Percentiles rank a stretch among this genome's conserved stretches.
phyloP scores from a whole-genome alignment of 768 basidiomycete genomes.

The Pholiota microspora region DNA sequence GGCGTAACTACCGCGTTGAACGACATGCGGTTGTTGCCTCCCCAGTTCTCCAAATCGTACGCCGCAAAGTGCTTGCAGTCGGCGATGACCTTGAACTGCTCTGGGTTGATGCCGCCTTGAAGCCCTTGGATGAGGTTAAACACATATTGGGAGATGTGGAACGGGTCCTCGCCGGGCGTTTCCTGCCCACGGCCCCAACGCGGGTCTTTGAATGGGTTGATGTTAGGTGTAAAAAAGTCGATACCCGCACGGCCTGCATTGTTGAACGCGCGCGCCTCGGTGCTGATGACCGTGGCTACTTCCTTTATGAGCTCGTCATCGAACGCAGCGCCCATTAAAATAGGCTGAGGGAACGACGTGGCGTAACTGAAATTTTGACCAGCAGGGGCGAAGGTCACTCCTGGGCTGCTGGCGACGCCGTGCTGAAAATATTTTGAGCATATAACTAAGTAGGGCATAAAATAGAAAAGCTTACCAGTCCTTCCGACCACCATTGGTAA shows the following conservation, averaged over 20 bases:
- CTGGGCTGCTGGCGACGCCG: slow-evolving; percentile 52
- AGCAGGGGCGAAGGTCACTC: slow-evolving; percentile 45
- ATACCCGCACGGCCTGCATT: slow-evolving; percentile 51
- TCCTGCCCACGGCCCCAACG: slow-evolving; percentile 65
- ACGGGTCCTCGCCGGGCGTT: slow-evolving; percentile 61
- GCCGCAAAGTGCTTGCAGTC: slow-evolving; percentile 64
- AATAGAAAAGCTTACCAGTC: slow-evolving; percentile 35
- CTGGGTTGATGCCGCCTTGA: slow-evolving; percentile 56
- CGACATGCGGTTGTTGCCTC: slow-evolving; percentile 43
- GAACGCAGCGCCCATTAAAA: slow-evolving; percentile 53
- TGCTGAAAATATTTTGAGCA: slow-evolving; percentile 30
- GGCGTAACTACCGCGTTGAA: slow-evolving; percentile 54
- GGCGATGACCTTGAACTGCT: slow-evolving; percentile 48
- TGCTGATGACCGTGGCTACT: slow-evolving; percentile 51
- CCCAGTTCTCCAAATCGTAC: slow-evolving; percentile 59
- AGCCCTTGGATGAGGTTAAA: slow-evolving; percentile 51
- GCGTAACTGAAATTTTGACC: slow-evolving; percentile 52
- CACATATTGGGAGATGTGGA: slow-evolving; percentile 51
- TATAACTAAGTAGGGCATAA: neutral
- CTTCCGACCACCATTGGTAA: slow-evolving; percentile 65
- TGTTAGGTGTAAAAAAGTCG: slow-evolving; percentile 59
- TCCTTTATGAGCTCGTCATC: slow-evolving; percentile 50
- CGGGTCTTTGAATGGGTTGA: slow-evolving; percentile 59
- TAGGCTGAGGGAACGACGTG: slow-evolving; percentile 58
- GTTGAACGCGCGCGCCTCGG: slow-evolving; percentile 58